These are phyloP conservation scores for Tillandsia fasciculata DNA, from an alignment of 176 grass and related monocot species.

Conservation along the genomic window DNA sequence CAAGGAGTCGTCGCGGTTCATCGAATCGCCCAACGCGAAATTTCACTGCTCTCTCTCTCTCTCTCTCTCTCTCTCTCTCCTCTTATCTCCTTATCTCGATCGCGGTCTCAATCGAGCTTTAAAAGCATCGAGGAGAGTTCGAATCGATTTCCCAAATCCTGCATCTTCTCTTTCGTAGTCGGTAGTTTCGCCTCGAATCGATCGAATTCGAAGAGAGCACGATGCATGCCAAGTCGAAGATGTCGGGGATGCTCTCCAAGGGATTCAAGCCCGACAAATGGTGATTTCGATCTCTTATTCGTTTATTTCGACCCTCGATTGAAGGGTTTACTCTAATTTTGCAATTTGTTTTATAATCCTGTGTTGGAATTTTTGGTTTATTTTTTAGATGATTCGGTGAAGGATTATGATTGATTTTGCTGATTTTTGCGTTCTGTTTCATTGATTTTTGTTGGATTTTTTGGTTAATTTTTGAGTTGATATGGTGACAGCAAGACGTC, in stretches of 20 bases:
- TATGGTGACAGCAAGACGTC: slow-evolving; percentile 60
- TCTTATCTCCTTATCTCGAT: not conserved
- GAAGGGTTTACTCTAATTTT: not conserved
- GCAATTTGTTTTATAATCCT: no score
- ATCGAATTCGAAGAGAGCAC: not conserved
- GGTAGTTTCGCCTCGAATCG: not conserved
- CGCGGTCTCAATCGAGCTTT: not conserved
- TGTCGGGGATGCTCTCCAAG: slow-evolving; percentile 74
- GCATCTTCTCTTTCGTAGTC: not conserved
- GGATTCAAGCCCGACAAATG: slow-evolving; percentile 94
- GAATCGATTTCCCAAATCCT: not conserved
- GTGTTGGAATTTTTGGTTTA: no score
- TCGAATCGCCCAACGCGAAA: slow-evolving; percentile 18
- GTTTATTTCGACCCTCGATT: not conserved
- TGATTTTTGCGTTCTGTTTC: no score
- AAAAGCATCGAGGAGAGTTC: not conserved
- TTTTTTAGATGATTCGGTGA: not conserved
- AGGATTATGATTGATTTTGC: no score
- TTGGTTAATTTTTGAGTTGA: slow-evolving; percentile 1
- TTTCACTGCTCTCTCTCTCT: slow-evolving; percentile 9
- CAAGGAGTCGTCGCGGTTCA: not conserved
- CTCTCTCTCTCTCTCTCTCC: not conserved
- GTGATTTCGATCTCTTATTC: slow-evolving; percentile 33
- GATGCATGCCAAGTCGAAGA: slow-evolving; percentile 43
- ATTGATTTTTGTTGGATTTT: not conserved